Percentiles rank a stretch among this genome's conserved stretches.
Conservation (phyloP, 805 yeast genomes). For the Ogataea thermomethanolica region DNA sequence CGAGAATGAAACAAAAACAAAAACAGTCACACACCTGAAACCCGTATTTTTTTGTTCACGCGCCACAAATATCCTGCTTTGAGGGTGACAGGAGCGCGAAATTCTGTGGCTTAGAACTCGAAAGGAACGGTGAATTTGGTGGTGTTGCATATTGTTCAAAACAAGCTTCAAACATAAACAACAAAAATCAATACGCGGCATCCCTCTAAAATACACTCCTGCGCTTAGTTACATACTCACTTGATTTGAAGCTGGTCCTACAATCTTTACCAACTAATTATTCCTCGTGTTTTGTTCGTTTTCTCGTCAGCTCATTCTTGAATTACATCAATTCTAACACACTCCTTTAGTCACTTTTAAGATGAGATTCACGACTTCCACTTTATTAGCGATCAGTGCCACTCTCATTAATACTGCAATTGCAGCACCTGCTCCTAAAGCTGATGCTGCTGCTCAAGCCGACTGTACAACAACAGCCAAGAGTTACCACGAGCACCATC, state of each 20-base stretch:
- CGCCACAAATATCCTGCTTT: constrained; percentile 7
- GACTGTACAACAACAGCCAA: constrained; percentile 39
- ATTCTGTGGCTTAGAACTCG: constrained; percentile 1
- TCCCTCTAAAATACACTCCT: constrained; percentile 2
- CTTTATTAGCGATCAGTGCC: constrained; percentile 27
- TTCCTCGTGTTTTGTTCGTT: background rate
- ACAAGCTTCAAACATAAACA: constrained; percentile 9
- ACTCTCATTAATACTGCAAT: constrained; percentile 22
- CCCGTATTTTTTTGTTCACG: background rate
- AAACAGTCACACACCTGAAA: constrained; percentile 14
- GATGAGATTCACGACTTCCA: constrained; percentile 26
- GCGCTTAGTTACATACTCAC: too few relatives aligned
- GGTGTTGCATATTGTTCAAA: constrained; percentile 3
- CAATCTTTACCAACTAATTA: background rate
- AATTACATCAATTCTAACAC: constrained; percentile 4
- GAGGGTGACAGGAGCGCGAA: constrained; percentile 1
- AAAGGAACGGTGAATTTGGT: constrained; percentile 6
- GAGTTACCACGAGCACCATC: constrained; percentile 54
- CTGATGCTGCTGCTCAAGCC: constrained; percentile 37
- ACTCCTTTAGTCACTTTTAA: constrained; percentile 5
- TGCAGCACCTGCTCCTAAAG: constrained; percentile 32
- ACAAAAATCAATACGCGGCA: constrained; percentile 1
- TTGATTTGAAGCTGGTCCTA: too few relatives aligned
- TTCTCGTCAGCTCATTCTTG: background rate
- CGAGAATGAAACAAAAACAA: background rate